These are phyloP conservation scores for Podila verticillata DNA, from an alignment of 192 early-diverging fungal species.

Conservation along the genomic window DNA sequence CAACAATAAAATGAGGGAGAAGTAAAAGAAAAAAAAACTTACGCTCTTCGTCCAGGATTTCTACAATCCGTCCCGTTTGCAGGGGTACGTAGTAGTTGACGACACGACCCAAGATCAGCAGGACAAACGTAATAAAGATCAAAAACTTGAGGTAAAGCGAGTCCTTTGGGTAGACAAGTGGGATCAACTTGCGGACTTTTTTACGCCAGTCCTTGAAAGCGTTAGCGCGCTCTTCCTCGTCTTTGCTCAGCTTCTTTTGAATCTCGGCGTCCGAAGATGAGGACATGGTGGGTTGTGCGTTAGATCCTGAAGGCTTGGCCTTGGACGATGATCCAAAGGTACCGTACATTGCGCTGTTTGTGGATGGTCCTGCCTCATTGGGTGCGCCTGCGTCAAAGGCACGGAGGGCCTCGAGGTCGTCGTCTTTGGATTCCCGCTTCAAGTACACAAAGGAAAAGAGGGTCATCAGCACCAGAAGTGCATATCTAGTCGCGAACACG, in stretches of 20 bases:
- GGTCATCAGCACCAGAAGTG: conserved; percentile 34
- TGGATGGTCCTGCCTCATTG: conserved; percentile 19
- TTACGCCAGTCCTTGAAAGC: conserved; percentile 57
- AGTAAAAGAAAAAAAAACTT: background rate
- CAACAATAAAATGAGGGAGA: no score
- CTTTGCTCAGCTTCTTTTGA: conserved; percentile 14
- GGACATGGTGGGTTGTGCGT: background rate
- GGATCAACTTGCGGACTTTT: conserved; percentile 74
- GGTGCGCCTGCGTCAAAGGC: conserved; percentile 24
- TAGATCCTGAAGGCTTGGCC: background rate
- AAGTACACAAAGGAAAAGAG: conserved; percentile 50
- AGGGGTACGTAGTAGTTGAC: conserved; percentile 88
- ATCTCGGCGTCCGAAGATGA: conserved; percentile 33
- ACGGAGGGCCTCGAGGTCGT: conserved; percentile 37
- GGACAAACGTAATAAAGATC: conserved; percentile 72
- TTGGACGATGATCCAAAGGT: conserved; percentile 20
- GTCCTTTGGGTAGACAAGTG: conserved; percentile 87
- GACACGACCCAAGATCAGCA: conserved; percentile 70
- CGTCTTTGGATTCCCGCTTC: conserved; percentile 16
- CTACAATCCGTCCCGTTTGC: conserved; percentile 87
- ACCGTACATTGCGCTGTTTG: conserved; percentile 21
- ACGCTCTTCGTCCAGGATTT: conserved; percentile 58
- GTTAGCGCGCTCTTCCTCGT: conserved; percentile 32
- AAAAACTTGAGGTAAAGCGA: conserved; percentile 69
- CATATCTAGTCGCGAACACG: conserved; percentile 60